Percentiles rank a stretch among this genome's conserved stretches.
Evolutionary conservation across 2,329 filamentous ascomycete genomes (phyloP).

Genomic region (Fusarium sp.): DNA sequence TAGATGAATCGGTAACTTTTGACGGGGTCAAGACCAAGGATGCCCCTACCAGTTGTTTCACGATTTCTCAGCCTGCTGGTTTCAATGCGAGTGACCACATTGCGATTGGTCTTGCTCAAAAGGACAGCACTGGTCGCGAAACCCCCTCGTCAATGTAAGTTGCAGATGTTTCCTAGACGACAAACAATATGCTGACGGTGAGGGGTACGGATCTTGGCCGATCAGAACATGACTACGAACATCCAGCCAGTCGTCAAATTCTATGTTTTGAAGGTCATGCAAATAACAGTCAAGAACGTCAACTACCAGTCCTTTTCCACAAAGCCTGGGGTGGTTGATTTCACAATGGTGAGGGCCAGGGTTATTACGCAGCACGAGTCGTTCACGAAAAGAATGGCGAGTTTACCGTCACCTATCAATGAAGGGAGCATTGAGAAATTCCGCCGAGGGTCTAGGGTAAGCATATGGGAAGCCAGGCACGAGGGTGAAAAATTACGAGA

Average conservation of each 20-base stretch:
- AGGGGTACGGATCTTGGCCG: not conserved
- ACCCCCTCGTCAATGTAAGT: not conserved
- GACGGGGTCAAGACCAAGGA: not conserved
- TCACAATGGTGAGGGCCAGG: not conserved
- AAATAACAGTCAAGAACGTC: not conserved
- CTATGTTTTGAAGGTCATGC: not conserved
- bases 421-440: not conserved
- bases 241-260: not conserved
- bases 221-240: not conserved
- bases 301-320: not conserved
- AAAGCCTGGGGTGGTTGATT: not conserved
- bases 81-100: not conserved
- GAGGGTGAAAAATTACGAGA: too few species aligned
- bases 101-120: not conserved
- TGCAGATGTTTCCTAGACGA: not conserved
- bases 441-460: not conserved
- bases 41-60: not conserved
- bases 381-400: not conserved
- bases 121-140: not conserved
- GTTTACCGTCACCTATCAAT: not conserved
- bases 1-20: not conserved
- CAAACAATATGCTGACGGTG: not conserved
- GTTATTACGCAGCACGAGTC: not conserved
- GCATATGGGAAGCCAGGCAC: not conserved
- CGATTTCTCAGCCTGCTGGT: not conserved